Percentiles rank a stretch among this genome's conserved stretches.
Evolutionary conservation across 2,329 filamentous ascomycete species (phyloP).

Genomic region (Chaetomium sp.): DNA sequence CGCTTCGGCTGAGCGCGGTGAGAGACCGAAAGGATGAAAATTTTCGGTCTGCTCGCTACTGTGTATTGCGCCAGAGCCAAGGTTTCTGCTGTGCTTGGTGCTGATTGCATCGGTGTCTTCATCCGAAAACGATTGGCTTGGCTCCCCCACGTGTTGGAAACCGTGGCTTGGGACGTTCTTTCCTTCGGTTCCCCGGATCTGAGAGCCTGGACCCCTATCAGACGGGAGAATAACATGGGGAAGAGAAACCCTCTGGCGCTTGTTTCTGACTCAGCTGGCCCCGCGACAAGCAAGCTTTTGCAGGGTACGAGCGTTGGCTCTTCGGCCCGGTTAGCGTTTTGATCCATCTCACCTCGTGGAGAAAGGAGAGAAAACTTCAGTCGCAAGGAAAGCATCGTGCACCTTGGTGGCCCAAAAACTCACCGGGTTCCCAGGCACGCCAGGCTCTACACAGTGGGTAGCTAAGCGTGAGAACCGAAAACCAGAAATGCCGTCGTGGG

Average conservation of each 20-base stretch:
- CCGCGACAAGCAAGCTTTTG: constrained; percentile 6
- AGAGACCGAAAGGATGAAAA: constrained; percentile 21
- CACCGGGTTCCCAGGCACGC: not conserved
- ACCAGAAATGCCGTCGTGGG: not conserved
- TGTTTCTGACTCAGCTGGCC: constrained; percentile 22
- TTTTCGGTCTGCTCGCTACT: not conserved
- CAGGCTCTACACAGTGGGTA: too few species aligned
- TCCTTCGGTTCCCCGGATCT: constrained; percentile 12
- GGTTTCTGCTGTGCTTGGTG: constrained; percentile 8
- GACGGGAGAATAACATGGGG: not conserved
- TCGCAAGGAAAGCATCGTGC: not conserved
- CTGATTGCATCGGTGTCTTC: not conserved
- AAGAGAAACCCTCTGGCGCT: constrained; percentile 2
- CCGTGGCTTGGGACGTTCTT: not conserved
- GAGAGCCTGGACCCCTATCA: not conserved
- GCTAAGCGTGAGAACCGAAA: too few species aligned
- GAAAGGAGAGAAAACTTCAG: constrained; percentile 1
- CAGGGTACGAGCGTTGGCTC: constrained; percentile 20
- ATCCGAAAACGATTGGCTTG: constrained; percentile 22
- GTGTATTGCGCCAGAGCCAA: constrained; percentile 8
- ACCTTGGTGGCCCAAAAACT: constrained; percentile 15
- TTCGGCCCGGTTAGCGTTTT: constrained; percentile 24
- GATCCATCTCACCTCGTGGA: constrained; percentile 6
- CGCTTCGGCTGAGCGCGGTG: constrained; percentile 28
- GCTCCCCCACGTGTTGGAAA: constrained; percentile 23